Percentiles rank a stretch among this genome's conserved stretches.
These are phyloP conservation scores for Dactylellina drechsleri DNA, from an alignment of 2,329 filamentous ascomycete genomes.

Conservation along the genomic window DNA sequence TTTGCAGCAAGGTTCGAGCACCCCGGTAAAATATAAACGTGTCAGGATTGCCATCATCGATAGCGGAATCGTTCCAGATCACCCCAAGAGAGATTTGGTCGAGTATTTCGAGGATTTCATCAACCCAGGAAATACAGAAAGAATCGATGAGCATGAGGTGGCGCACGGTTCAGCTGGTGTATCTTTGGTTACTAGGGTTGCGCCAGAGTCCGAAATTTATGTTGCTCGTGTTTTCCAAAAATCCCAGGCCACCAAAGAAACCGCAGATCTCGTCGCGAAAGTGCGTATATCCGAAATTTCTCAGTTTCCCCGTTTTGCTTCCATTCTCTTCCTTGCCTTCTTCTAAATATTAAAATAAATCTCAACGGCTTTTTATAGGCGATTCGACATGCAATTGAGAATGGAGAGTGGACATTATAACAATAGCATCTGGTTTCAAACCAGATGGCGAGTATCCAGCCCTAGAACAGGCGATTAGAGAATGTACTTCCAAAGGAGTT, in stretches of 20 bases:
- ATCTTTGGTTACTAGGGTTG: not conserved
- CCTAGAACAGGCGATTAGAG: not conserved
- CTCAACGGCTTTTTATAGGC: not conserved
- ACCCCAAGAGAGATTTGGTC: not conserved
- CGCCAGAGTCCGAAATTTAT: not conserved
- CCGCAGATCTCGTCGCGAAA: not conserved
- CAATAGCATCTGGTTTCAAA: not conserved
- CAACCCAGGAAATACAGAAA: not conserved
- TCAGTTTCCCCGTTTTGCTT: no score
- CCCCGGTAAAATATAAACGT: not conserved
- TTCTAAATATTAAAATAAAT: no score
- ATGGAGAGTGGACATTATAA: conserved; percentile 1
- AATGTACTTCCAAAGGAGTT: not conserved
- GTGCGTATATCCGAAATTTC: no score
- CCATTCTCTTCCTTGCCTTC: no score
- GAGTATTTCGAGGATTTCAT: conserved; percentile 1
- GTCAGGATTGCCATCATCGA: conserved; percentile 5
- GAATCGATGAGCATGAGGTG: not conserved
- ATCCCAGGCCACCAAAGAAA: not conserved
- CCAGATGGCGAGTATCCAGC: not conserved
- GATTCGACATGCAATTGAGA: not conserved
- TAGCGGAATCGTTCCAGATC: not conserved
- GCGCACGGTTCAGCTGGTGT: conserved; percentile 1
- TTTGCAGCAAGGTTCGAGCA: not conserved
- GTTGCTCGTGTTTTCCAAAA: not conserved